These are phyloP conservation scores for Diospyros lotus DNA, from an alignment of 148 eudicot species.

Conservation along the genomic window DNA sequence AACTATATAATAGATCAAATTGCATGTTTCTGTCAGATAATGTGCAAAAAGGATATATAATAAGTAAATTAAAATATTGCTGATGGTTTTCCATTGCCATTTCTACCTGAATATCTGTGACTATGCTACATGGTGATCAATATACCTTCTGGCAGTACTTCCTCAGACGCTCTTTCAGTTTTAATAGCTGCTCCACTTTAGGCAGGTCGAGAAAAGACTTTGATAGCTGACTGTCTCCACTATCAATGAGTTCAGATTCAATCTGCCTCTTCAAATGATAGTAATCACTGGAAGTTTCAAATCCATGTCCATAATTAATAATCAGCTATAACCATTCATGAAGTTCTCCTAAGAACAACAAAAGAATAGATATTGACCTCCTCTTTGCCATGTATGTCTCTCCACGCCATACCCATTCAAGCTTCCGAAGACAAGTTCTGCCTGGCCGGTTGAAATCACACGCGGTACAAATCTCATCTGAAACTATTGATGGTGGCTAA, in stretches of 20 bases:
- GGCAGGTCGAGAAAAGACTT: conserved; percentile 88
- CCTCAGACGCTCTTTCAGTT: conserved; percentile 86
- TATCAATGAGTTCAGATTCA: conserved; percentile 77
- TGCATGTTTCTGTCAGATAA: background rate
- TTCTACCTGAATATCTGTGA: background rate
- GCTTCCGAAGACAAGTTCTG: conserved; percentile 90
- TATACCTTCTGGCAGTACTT: conserved; percentile 94
- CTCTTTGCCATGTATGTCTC: conserved; percentile 91
- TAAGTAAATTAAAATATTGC: background rate
- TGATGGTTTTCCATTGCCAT: background rate
- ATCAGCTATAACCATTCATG: conserved; percentile 7
- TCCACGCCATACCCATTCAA: conserved; percentile 99
- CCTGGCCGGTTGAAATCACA: conserved; percentile 99
- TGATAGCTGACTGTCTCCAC: conserved; percentile 47
- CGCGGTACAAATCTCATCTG: conserved; percentile 97
- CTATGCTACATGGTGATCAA: conserved; percentile 5
- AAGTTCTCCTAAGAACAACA: conserved; percentile 15
- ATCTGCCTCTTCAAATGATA: conserved; percentile 94
- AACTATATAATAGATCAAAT: background rate
- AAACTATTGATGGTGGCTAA: conserved; percentile 95
- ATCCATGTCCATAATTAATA: conserved; percentile 10
- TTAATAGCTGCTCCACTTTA: conserved; percentile 80
- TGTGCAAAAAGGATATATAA: background rate
- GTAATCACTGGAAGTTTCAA: conserved; percentile 71
- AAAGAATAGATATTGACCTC: conserved; percentile 48